Base-by-base conservation (phyloP, 345 rosid genomes). In the Lumnitzera littorea region DNA sequence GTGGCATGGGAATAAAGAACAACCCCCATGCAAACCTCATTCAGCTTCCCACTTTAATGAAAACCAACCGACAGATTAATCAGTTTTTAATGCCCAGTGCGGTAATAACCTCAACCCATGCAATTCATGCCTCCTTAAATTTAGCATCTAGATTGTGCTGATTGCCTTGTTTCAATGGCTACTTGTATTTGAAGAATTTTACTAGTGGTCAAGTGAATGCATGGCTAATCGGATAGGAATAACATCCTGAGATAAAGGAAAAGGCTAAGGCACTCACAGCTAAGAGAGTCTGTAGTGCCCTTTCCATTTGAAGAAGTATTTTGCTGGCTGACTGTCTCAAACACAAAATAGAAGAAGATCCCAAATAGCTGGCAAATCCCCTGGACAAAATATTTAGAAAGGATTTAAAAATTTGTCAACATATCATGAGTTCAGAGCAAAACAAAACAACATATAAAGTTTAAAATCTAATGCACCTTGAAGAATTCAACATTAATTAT, bases 291-390 rank as follows among this genome's bases (percentile, higher is more conserved):
- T 4, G 64, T 65, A 48, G 68, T 70, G 64, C 77, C 75, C 79
- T 80, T 94, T 63, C 85, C 95, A 63, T 72, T 77, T 65, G 88
- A 67, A 71, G 62, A 74, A 53, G 62, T 66, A 60, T 64, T 77
- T 62, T 80, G 91, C 71, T 78, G 86, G 75, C 85, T 84, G 73
- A 95, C 88, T 66, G 83, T 74, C 78, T 95, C 89, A 78, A 62
- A 86, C 51, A 91, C 83, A 67, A 67, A 81, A 74, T 84, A 75
- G 78, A 83, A 88, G 62, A 91, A 95, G 53, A 95, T 74, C 59
- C 78, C 94, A 74, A 88, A 95, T 76, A 91, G 76, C 70, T 91
- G 96, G 85, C 97, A 86, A 66, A 94, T 88, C 51, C 99, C 99
- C 99, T 94, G 89, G 85, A 80, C 78, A 71, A 82, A 66, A 60